Conservation (phyloP, 2,329 filamentous ascomycete genomes). For the Colletotrichum noveboracense region DNA sequence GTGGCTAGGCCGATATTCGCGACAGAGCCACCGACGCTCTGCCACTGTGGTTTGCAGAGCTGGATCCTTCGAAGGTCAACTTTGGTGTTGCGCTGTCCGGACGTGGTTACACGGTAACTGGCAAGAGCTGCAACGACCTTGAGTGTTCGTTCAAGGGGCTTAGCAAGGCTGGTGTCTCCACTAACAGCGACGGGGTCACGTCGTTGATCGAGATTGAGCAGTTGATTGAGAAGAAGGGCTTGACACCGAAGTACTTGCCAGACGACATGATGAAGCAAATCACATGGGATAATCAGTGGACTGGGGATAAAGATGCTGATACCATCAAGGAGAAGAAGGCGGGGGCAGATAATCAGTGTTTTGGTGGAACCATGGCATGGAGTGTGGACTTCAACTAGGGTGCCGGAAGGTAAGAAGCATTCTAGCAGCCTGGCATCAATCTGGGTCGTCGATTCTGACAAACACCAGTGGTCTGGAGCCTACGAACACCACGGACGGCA, state of each 20-base stretch:
- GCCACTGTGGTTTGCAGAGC: constrained; percentile 44
- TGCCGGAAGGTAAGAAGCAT: not conserved
- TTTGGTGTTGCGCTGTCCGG: constrained; percentile 54
- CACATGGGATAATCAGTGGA: constrained; percentile 30
- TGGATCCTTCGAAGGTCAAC: constrained; percentile 47
- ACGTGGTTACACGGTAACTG: constrained; percentile 41
- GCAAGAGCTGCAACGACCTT: constrained; percentile 28
- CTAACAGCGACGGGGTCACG: constrained; percentile 32
- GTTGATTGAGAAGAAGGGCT: constrained; percentile 26
- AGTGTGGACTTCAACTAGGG: constrained; percentile 26
- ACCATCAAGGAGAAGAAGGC: constrained; percentile 28
- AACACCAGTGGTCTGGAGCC: not conserved
- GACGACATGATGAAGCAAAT: constrained; percentile 30
- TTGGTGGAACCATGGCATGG: constrained; percentile 39
- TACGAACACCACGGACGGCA: not conserved
- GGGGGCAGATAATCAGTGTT: constrained; percentile 30
- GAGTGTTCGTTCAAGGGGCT: constrained; percentile 28
- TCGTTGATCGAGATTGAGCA: constrained; percentile 34
- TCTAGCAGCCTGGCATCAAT: not conserved
- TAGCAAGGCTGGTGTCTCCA: constrained; percentile 32
- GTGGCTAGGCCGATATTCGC: constrained; percentile 44
- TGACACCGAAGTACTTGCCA: constrained; percentile 22
- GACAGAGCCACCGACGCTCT: constrained; percentile 43
- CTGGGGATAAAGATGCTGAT: constrained; percentile 28
- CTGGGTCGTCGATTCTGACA: not conserved